Percentiles rank a stretch among this genome's conserved stretches.
Evolutionary conservation across 139 green algal genomes (phyloP).

Genomic region (Parachlorella kessleri): DNA sequence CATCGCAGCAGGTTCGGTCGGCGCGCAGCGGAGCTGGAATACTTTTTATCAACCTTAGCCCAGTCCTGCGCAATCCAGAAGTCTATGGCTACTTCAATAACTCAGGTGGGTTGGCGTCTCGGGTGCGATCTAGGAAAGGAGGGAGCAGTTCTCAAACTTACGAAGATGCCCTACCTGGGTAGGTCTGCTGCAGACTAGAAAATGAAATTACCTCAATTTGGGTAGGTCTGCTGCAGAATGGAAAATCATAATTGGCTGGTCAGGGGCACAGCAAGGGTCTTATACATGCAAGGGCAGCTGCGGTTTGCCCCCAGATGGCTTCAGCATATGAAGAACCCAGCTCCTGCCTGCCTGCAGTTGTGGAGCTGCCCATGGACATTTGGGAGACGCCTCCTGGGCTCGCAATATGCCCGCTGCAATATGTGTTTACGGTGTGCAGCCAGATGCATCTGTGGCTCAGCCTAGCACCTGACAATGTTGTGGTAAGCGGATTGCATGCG

Average conservation of each 20-base stretch:
- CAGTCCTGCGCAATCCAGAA: background rate
- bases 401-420: constrained; percentile 39
- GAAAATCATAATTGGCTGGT: no score
- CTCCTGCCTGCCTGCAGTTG: background rate
- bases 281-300: no score
- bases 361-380: constrained; percentile 29
- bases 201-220: no score
- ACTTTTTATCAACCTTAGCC: constrained; percentile 41
- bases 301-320: no score
- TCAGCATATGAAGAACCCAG: no score
- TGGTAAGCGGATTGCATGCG: constrained; percentile 10
- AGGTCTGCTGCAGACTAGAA: no score
- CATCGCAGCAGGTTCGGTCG: constrained; percentile 11
- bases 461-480: constrained; percentile 24
- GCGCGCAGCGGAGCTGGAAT: constrained; percentile 6
- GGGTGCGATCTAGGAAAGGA: no score
- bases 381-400: constrained; percentile 34
- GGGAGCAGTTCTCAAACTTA: no score
- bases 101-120: background rate
- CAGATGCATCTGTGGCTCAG: constrained; percentile 38
- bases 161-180: no score
- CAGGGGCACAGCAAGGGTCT: no score
- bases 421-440: constrained; percentile 33
- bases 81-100: constrained; percentile 2
- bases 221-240: no score